Base-by-base conservation (phyloP, 192 early-diverging fungal species). In the Entomortierella parvispora region DNA sequence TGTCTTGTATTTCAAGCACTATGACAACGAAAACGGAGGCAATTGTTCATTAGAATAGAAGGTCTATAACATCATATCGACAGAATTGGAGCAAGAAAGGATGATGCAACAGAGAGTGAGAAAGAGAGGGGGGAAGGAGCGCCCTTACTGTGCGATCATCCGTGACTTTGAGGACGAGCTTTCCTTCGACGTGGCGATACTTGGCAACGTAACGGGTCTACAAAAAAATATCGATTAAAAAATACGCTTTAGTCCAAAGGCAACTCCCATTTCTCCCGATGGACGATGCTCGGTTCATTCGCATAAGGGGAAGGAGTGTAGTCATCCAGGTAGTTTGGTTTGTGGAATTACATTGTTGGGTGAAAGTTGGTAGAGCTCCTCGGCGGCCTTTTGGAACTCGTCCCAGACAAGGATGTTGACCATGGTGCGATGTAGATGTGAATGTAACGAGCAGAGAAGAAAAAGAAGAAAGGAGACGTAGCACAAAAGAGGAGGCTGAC, bases 321-420 rank as follows among this genome's bases (percentile, higher is more conserved):
- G 47, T 1, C 17, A 9, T 32, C 25, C 20, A 12, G 14, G 20
- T 26, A 56, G 37, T 40, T 12, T 40, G 37, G 12, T 40, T 17
- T 11, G 4, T 44, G 22, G 20, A 43, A 62, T 71, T 84, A 92
- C 92, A 69, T 64, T 78, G 44, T 84, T 80, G 22, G 92, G 92
- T 6, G 84, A 86, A 25, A 69, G 44, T 18, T 62, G 34, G 69
- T 93, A 93, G 34, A 93, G 81, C 22, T 91, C 87, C 58, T 93
- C 92, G 31, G 85, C 88, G 17, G 89, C 90, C 55, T 87, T 85
- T 79, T 93, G 88, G 65, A 90, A 93, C 34, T 92, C 86, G 60
- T 93, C 90, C 91, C 91, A 93, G 23, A 68, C 71, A 14, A 84
- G 84, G 50, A 93, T 86, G 80, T 93, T 93, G 45, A 88, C 87